A percentile compares a stretch with the other conserved stretches of the same genome.
These are phyloP conservation scores for Candida loeiensis DNA, from an alignment of 805 yeast genomes.

Conservation along the genomic window DNA sequence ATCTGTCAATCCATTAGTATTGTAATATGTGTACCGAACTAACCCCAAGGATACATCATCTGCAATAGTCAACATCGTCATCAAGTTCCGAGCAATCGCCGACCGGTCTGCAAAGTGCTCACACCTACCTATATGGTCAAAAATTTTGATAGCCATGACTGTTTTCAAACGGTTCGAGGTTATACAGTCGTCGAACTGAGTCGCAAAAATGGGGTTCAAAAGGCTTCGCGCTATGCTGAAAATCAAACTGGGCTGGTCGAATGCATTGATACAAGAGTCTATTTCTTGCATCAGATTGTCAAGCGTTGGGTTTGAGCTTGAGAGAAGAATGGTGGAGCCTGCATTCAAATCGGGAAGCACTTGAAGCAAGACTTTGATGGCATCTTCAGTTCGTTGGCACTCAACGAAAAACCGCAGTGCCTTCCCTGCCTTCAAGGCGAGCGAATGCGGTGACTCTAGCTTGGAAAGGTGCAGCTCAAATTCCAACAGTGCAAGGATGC, in stretches of 20 bases:
- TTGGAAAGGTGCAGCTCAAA: slow-evolving; percentile 10
- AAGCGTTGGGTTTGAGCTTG: neutral
- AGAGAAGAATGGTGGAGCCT: neutral
- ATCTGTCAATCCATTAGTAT: slow-evolving; percentile 16
- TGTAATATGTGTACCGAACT: slow-evolving; percentile 20
- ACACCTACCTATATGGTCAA: slow-evolving; percentile 15
- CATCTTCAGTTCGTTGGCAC: neutral
- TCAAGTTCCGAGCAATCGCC: slow-evolving; percentile 15
- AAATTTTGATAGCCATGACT: slow-evolving; percentile 4
- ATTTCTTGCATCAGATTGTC: neutral
- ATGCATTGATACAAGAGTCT: neutral
- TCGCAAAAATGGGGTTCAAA: slow-evolving; percentile 5
- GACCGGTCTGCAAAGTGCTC: slow-evolving; percentile 16
- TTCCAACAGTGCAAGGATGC: neutral
- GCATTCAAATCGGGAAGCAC: neutral
- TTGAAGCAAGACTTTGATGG: neutral
- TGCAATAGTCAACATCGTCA: slow-evolving; percentile 13
- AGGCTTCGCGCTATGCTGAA: neutral
- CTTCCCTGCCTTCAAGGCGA: slow-evolving; percentile 2
- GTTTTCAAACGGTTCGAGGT: slow-evolving; percentile 6
- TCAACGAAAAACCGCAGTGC: slow-evolving; percentile 1
- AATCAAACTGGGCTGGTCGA: neutral
- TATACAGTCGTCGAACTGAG: slow-evolving; percentile 5
- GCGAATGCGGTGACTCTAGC: slow-evolving; percentile 4
- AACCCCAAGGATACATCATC: slow-evolving; percentile 13